Percentiles rank a stretch among this genome's conserved stretches.
phyloP scores from a whole-genome alignment of 2,329 filamentous ascomycete species.

The Alternaria sp. region DNA sequence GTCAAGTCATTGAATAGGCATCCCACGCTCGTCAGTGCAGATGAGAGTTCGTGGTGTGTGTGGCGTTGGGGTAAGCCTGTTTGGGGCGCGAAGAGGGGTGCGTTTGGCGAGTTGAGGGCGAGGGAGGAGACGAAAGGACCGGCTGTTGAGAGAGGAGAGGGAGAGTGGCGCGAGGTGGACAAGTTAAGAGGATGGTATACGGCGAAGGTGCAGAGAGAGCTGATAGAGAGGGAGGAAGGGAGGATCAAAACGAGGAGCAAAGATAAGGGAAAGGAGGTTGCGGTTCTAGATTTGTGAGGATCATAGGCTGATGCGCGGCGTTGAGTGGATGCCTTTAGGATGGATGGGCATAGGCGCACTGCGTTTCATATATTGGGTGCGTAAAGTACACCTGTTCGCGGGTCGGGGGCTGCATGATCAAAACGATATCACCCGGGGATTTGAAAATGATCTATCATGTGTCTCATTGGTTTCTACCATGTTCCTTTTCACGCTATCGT shows the following conservation, averaged over 20 bases:
- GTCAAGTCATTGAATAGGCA: constrained; percentile 54
- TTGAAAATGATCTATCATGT: constrained; percentile 31
- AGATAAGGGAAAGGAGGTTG: constrained; percentile 20
- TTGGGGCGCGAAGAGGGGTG: constrained; percentile 39
- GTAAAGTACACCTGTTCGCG: background rate
- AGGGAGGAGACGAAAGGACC: constrained; percentile 58
- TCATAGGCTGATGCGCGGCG: background rate
- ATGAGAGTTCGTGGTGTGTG: constrained; percentile 59
- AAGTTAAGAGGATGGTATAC: constrained; percentile 55
- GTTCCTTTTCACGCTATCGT: constrained; percentile 30
- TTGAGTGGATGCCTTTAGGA: background rate
- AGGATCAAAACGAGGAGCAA: constrained; percentile 25
- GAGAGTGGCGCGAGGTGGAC: constrained; percentile 55
- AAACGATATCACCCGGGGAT: constrained; percentile 15
- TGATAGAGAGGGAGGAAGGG: constrained; percentile 29
- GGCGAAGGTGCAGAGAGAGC: constrained; percentile 21
- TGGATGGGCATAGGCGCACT: background rate
- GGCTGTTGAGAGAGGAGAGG: constrained; percentile 56
- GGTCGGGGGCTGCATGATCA: background rate
- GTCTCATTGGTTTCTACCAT: constrained; percentile 34
- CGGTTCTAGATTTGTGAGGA: background rate
- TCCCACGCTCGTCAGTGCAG: constrained; percentile 51
- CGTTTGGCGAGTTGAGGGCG: constrained; percentile 41
- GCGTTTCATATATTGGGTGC: background rate
- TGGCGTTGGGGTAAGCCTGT: constrained; percentile 52